Evolutionary conservation across 2,329 filamentous ascomycete species (phyloP).

Genomic region (Lasiodiplodia sp.): DNA sequence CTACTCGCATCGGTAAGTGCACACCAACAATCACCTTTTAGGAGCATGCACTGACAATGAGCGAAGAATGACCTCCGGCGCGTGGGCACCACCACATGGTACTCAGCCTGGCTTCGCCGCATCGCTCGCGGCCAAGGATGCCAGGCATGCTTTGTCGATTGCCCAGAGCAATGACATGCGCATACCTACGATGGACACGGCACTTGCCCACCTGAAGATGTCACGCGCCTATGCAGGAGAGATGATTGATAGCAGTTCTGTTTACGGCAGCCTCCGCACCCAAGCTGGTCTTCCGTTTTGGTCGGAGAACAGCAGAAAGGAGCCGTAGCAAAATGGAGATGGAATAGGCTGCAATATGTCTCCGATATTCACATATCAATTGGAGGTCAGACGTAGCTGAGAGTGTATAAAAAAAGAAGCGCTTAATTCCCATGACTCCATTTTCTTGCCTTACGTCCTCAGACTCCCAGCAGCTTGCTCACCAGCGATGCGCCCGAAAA

Average conservation of each 20-base stretch:
- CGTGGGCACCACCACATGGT: slow-evolving; percentile 36
- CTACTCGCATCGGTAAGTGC: slow-evolving; percentile 35
- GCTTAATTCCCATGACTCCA: too few species aligned
- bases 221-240: not conserved
- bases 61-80: slow-evolving; percentile 38
- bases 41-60: not conserved
- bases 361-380: too few species aligned
- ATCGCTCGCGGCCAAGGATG: slow-evolving; percentile 4
- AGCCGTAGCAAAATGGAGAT: too few species aligned
- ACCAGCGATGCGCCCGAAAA: slow-evolving; percentile 68
- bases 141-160: not conserved
- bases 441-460: too few species aligned
- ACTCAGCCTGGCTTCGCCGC: not conserved
- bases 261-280: not conserved
- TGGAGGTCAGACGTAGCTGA: too few species aligned
- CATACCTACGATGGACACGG: not conserved
- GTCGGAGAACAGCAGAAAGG: not conserved
- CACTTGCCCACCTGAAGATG: not conserved
- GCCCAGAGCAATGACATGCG: not conserved
- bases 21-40: not conserved
- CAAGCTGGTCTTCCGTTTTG: not conserved
- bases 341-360: too few species aligned
- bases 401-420: too few species aligned
- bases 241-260: not conserved
- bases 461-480: slow-evolving; percentile 31